Percentiles rank a stretch among this genome's conserved stretches.
phyloP scores from a whole-genome alignment of 441 rosid genomes.

The Corymbia citriodora region DNA sequence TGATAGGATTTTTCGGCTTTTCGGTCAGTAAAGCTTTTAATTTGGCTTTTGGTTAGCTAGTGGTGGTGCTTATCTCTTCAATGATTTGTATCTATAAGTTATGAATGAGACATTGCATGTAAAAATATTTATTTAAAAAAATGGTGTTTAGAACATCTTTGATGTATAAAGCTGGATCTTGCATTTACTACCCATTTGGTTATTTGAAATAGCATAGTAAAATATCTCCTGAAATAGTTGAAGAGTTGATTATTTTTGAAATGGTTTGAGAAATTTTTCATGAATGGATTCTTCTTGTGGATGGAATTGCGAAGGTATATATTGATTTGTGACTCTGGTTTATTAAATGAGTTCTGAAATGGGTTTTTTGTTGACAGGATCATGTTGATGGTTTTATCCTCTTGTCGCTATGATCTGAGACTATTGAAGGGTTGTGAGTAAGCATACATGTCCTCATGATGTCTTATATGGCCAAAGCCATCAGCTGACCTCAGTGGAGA shows the following conservation, averaged over 20 bases:
- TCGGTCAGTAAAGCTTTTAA: not conserved
- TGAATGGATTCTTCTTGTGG: not conserved
- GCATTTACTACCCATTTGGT: too few species aligned
- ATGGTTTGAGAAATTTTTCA: not conserved
- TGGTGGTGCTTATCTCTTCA: not conserved
- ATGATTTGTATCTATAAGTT: too few species aligned
- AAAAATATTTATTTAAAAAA: too few species aligned
- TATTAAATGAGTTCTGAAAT: too few species aligned
- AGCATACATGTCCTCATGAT: not conserved
- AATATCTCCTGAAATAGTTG: too few species aligned
- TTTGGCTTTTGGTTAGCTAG: not conserved
- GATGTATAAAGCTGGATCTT: too few species aligned
- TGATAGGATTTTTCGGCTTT: not conserved
- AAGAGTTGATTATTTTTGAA: too few species aligned
- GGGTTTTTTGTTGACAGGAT: not conserved
- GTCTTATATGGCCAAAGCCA: not conserved
- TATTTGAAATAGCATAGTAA: too few species aligned
- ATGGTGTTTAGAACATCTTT: too few species aligned
- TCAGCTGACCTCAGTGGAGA: not conserved
- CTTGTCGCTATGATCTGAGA: too few species aligned
- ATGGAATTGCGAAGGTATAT: not conserved
- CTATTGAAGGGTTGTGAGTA: not conserved
- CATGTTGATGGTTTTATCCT: not conserved
- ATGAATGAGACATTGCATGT: too few species aligned
- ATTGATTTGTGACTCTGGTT: not conserved